phyloP scores from a whole-genome alignment of 164 flowering plant species.

The Kalanchoe fedtschenkoi region DNA sequence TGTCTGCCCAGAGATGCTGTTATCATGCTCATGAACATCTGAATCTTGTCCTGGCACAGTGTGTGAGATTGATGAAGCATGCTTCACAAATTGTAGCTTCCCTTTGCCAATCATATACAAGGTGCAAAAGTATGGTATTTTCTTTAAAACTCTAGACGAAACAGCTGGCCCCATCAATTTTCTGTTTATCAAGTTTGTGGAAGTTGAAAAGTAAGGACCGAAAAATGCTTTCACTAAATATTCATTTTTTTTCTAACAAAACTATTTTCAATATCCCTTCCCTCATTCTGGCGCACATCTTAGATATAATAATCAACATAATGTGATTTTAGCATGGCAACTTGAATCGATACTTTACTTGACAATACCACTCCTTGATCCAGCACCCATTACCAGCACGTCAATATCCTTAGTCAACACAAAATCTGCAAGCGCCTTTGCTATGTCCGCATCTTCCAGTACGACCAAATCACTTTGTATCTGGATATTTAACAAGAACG shows the following conservation, averaged over 20 bases:
- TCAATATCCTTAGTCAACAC: neutral
- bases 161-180: neutral
- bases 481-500: neutral
- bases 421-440: neutral
- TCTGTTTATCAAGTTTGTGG: neutral
- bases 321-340: neutral
- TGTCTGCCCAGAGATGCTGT: too few species aligned
- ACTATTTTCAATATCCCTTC: too few species aligned
- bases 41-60: neutral
- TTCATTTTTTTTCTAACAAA: neutral
- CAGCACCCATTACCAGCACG: neutral
- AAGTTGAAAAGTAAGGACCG: neutral
- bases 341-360: neutral
- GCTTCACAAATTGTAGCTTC: neutral
- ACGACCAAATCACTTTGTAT: neutral
- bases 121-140: neutral
- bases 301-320: neutral
- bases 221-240: neutral
- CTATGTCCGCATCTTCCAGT: neutral
- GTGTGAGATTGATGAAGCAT: neutral
- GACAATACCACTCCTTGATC: neutral
- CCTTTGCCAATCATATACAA: neutral
- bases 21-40: neutral
- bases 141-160: neutral
- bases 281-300: too few species aligned